Percentiles rank a stretch among this genome's conserved stretches.
Evolutionary conservation across 139 green algal genomes (phyloP).

Genomic region (Bryopsis sp.): DNA sequence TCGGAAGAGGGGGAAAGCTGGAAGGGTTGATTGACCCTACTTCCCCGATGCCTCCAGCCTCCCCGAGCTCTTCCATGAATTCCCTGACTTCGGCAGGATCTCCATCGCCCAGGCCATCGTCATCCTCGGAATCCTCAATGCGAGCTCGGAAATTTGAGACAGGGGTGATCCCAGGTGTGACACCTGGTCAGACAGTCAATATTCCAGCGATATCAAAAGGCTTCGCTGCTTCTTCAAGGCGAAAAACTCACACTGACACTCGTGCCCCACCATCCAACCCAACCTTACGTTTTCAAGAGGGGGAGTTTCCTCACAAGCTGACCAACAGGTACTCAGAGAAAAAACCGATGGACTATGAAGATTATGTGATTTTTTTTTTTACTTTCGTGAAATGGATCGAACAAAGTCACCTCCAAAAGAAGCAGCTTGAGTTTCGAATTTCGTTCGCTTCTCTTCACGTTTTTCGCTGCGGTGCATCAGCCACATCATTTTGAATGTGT

Average conservation of each 20-base stretch:
- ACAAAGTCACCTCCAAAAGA: background rate
- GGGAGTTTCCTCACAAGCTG: background rate
- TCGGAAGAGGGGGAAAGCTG: background rate
- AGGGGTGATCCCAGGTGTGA: background rate
- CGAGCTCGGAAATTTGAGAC: background rate
- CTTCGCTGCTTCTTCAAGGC: background rate
- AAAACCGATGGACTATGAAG: background rate
- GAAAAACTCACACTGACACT: background rate
- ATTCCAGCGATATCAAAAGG: background rate
- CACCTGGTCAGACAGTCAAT: background rate
- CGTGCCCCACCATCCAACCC: too few species aligned
- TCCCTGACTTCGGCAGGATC: constrained; percentile 19
- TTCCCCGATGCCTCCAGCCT: background rate
- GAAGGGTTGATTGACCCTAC: background rate
- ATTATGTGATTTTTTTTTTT: background rate
- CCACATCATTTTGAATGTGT: background rate
- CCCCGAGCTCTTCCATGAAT: constrained; percentile 17
- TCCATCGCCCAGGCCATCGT: constrained; percentile 11
- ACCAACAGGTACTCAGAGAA: constrained; percentile 5
- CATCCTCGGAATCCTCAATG: constrained; percentile 10
- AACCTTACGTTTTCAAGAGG: background rate
- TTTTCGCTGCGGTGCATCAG: background rate
- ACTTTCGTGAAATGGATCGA: background rate
- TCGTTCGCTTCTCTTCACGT: background rate
- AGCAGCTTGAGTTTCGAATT: background rate